Evolutionary conservation across 148 eudicot species (phyloP).

Genomic region (Drosera capensis): DNA sequence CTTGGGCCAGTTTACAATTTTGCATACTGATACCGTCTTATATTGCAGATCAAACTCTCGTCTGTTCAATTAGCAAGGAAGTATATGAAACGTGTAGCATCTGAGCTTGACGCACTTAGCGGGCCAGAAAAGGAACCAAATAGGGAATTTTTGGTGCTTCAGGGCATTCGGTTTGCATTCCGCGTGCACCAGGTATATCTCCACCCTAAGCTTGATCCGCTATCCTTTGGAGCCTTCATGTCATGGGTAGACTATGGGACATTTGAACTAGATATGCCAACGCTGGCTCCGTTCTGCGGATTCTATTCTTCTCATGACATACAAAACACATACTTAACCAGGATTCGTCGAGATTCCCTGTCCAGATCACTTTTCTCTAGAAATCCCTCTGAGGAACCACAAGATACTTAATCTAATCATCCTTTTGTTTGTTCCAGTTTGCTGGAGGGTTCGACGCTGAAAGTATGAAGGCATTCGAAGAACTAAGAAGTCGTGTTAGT

Average conservation of each 20-base stretch:
- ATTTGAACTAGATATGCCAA: no score
- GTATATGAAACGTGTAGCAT: slow-evolving; percentile 91
- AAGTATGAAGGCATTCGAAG: slow-evolving; percentile 98
- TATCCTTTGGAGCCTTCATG: no score
- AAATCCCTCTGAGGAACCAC: neutral
- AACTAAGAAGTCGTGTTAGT: slow-evolving; percentile 64
- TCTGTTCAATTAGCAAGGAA: slow-evolving; percentile 82
- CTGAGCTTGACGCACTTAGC: slow-evolving; percentile 65
- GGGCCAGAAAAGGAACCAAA: slow-evolving; percentile 94
- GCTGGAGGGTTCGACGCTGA: slow-evolving; percentile 99
- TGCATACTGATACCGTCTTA: no score
- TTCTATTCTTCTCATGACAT: no score
- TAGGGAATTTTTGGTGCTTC: slow-evolving; percentile 80
- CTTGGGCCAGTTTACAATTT: no score
- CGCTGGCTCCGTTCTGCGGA: no score
- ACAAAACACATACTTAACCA: no score
- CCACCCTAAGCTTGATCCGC: neutral
- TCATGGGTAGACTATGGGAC: no score
- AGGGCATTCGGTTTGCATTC: slow-evolving; percentile 97
- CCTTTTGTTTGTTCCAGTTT: slow-evolving; percentile 45
- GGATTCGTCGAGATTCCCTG: no score
- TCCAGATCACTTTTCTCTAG: no score
- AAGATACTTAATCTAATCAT: neutral
- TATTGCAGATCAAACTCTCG: slow-evolving; percentile 92
- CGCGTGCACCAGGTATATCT: slow-evolving; percentile 92